Evolutionary conservation across 768 basidiomycete genomes (phyloP), one percentile per base, ranked within the genome.

Genomic region (Phylloporus arenicola): DNA sequence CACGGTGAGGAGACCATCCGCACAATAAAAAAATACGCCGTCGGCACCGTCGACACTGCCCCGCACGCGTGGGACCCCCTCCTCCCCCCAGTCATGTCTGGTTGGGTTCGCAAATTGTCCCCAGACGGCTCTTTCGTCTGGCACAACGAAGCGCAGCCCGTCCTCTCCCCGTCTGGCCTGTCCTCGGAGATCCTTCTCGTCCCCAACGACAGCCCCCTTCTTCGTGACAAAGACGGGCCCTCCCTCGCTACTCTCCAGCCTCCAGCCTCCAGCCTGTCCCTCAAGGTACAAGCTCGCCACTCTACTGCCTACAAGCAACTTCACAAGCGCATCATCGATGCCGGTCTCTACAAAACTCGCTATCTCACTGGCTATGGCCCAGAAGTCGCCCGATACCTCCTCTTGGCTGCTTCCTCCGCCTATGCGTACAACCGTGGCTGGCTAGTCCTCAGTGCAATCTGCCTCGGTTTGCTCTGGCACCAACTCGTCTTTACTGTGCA

Each of bases 401-500:
- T 85, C 7, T 75, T 96, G 29, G 86, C 78, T 22, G 61, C 67
- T 24, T 50, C 78, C 17, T 83, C 88, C 9, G 79, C 75, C 13
- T 74, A 80, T 58, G 72, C 81, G 12, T 94, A 92, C 67, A 65
- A 58, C 45, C 68, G 77, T 47, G 70, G 68, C 57, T 89, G 87
- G 84, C 77, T 86, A 57, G 68, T 88, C 47, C 64, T 76, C 45
- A 92, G 89, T 52, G 91, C 94, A 3, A 57, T 89, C 43, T 85
- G 77, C 57, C 82, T 98, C 6, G 96, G 96, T 7, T 70, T 92
- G 42, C 77, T 90, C 64, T 98, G 92, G 92, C 96, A 99, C 62
- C 96, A 98, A 64, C 76, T 98, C 48, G 84, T 88, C 31, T 98
- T 99, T 68, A 77, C 78, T 48, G 93, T 80, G 30, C 96, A 99